Percentiles rank a stretch among this genome's conserved stretches.
Evolutionary conservation across 2,329 filamentous ascomycete species (phyloP).

Genomic region (Penicillium sp.): DNA sequence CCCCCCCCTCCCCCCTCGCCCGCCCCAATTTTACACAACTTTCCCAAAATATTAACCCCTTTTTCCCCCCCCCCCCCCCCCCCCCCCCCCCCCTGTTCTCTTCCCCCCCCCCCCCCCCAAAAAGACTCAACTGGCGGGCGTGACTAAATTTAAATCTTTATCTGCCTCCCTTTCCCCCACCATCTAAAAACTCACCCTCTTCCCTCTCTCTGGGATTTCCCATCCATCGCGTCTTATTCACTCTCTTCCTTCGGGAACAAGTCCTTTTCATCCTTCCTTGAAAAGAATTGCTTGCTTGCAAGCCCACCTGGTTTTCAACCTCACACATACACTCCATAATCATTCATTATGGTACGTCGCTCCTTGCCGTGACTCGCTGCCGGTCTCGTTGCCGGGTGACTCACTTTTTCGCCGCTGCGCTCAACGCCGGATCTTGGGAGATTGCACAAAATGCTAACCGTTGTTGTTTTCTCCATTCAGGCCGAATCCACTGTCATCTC

Average conservation of each 20-base stretch:
- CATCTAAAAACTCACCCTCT: constrained; percentile 28
- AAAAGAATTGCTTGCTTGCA: constrained; percentile 18
- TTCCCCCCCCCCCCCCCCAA: not conserved
- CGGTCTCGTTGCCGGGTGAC: constrained; percentile 3
- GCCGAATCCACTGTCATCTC: constrained; percentile 48
- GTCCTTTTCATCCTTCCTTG: constrained; percentile 6
- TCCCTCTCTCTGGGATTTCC: constrained; percentile 25
- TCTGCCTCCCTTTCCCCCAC: constrained; percentile 26
- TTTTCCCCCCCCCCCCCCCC: not conserved
- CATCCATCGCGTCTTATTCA: constrained; percentile 22
- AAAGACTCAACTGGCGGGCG: constrained; percentile 14
- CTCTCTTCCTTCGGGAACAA: constrained; percentile 20
- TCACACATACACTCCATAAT: constrained; percentile 24
- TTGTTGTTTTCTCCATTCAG: constrained; percentile 36
- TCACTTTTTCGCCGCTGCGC: constrained; percentile 4
- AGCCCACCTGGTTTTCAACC: constrained; percentile 12
- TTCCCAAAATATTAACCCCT: not conserved
- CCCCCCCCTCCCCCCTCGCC: too few species aligned
- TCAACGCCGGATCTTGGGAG: not conserved
- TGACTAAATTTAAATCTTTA: constrained; percentile 35
- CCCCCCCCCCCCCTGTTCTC: not conserved
- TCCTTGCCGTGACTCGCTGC: not conserved
- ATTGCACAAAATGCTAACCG: not conserved
- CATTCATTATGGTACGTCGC: constrained; percentile 32
- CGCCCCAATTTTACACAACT: too few species aligned